These are phyloP conservation scores for Xylaria cubensis DNA, from an alignment of 495 filamentous ascomycete genomes.

Conservation along the genomic window DNA sequence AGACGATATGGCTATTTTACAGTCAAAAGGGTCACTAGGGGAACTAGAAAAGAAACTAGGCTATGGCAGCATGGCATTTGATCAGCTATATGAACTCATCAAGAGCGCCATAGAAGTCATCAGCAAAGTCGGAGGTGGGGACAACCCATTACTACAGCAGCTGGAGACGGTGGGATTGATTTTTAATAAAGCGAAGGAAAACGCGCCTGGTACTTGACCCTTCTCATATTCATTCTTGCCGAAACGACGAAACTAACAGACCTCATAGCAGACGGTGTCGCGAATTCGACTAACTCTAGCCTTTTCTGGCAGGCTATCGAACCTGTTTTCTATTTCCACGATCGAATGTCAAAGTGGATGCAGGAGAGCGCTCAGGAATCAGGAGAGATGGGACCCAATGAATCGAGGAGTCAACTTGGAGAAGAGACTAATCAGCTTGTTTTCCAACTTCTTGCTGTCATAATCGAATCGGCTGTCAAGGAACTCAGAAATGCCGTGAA, in stretches of 20 bases:
- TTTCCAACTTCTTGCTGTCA: slow-evolving; percentile 76
- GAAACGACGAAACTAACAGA: slow-evolving; percentile 46
- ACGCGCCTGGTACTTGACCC: slow-evolving; percentile 45
- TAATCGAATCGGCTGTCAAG: slow-evolving; percentile 71
- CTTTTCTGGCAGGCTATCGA: slow-evolving; percentile 25
- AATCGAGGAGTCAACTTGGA: slow-evolving; percentile 55
- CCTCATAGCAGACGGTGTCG: slow-evolving; percentile 57
- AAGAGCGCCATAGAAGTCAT: slow-evolving; percentile 66
- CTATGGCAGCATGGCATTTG: slow-evolving; percentile 51
- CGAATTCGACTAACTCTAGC: slow-evolving; percentile 19
- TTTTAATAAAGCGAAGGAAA: slow-evolving; percentile 19
- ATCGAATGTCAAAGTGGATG: slow-evolving; percentile 27
- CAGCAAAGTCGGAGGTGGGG: slow-evolving; percentile 64
- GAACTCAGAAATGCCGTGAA: slow-evolving; percentile 73
- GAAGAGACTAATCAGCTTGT: slow-evolving; percentile 73
- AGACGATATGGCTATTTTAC: slow-evolving; percentile 70
- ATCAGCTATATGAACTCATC: slow-evolving; percentile 60
- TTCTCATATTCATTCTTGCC: slow-evolving; percentile 38
- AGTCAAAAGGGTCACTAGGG: slow-evolving; percentile 67
- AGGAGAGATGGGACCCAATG: slow-evolving; percentile 12
- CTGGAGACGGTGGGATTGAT: slow-evolving; percentile 22
- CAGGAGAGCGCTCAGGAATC: slow-evolving; percentile 28
- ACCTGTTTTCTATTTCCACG: slow-evolving; percentile 25
- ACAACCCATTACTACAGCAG: slow-evolving; percentile 22
- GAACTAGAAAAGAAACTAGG: slow-evolving; percentile 69